These are phyloP conservation scores for Pelagomonas calceolata DNA, from an alignment of 108 stramenopile species.

Conservation along the genomic window DNA sequence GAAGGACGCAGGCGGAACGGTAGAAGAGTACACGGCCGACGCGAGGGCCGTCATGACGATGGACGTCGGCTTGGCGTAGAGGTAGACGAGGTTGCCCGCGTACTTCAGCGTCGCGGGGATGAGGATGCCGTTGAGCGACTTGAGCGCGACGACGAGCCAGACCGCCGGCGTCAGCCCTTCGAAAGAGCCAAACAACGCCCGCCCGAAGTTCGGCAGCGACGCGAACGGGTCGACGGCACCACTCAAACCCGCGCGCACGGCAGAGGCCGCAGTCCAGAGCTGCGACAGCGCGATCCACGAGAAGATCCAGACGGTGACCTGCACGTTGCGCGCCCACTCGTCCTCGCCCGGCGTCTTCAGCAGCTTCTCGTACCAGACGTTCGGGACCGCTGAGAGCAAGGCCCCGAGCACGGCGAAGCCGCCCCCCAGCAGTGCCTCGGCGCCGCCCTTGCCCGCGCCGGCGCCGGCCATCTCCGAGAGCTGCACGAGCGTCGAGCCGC, in stretches of 20 bases:
- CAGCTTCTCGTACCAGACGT: neutral
- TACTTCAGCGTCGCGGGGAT: slow-evolving; percentile 2
- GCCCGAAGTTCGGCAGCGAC: no score
- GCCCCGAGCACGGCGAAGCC: neutral
- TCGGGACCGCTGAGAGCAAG: neutral
- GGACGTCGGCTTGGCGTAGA: neutral
- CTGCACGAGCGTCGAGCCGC: neutral
- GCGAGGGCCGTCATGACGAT: neutral
- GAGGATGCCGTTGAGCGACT: neutral
- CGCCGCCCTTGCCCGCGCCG: neutral
- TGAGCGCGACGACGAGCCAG: neutral
- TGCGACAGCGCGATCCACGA: neutral
- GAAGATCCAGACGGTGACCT: neutral
- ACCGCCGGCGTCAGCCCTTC: neutral
- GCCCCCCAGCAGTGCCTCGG: neutral
- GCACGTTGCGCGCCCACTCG: neutral
- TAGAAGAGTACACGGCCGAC: neutral
- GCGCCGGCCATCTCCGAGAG: neutral
- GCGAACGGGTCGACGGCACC: no score
- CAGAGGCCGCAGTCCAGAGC: neutral
- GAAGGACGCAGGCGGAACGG: neutral
- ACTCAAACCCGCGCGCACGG: no score
- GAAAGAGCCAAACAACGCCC: neutral
- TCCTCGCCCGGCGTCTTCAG: neutral
- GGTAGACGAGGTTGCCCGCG: slow-evolving; percentile 1